Conservation (phyloP, 2,329 filamentous ascomycete genomes). For the Akanthomyces muscarius region DNA sequence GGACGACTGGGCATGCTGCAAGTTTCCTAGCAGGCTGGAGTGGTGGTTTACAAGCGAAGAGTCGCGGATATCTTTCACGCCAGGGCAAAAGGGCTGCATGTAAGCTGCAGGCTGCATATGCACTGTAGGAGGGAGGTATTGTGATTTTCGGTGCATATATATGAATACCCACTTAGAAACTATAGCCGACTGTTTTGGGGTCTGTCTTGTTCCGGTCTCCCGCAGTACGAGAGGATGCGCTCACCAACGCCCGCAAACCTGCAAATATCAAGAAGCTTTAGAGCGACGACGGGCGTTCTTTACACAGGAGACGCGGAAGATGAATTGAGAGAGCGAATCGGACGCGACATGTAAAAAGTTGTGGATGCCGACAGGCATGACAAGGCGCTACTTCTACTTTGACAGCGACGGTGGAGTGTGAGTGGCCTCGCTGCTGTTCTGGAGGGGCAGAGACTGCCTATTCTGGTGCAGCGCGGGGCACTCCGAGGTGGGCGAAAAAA, state of each 20-base stretch:
- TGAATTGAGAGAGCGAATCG: too few relatives aligned
- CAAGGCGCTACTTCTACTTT: not conserved
- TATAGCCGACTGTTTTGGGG: not conserved
- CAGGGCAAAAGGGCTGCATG: not conserved
- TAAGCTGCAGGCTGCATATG: not conserved
- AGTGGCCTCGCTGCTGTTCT: not conserved
- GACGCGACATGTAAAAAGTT: not conserved
- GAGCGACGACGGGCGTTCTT: too few relatives aligned
- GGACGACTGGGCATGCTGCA: not conserved
- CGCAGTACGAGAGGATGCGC: not conserved
- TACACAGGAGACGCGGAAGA: too few relatives aligned
- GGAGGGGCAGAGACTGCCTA: constrained; percentile 10
- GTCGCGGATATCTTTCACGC: constrained; percentile 6
- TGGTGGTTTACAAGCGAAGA: constrained; percentile 15
- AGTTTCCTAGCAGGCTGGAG: constrained; percentile 8
- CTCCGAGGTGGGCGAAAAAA: constrained; percentile 4
- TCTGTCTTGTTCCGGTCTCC: too few relatives aligned
- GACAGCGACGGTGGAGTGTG: constrained; percentile 2
- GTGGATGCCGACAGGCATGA: not conserved
- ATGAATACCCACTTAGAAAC: constrained; percentile 2
- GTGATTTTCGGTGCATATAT: not conserved
- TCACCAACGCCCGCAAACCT: not conserved
- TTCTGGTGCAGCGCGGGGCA: constrained; percentile 14
- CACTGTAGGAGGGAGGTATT: not conserved
- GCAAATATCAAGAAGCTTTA: too few relatives aligned